A percentile compares a stretch with the other conserved stretches of the same genome.
These are phyloP conservation scores for Hypoxylon lienhwacheense DNA, from an alignment of 495 filamentous ascomycete species.

Conservation along the genomic window DNA sequence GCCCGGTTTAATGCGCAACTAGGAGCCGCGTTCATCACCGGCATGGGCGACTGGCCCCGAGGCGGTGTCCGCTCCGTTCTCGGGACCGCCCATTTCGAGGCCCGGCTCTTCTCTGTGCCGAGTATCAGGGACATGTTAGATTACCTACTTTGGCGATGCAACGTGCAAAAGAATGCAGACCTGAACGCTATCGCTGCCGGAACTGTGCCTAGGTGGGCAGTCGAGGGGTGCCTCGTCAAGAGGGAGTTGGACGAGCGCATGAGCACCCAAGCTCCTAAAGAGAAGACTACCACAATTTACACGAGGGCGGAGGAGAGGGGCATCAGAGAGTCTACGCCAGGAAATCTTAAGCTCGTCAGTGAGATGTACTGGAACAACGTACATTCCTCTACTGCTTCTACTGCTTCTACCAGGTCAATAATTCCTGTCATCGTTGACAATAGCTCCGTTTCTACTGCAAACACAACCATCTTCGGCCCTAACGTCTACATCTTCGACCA, in stretches of 20 bases:
- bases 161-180: slow-evolving; percentile 9
- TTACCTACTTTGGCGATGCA: slow-evolving; percentile 15
- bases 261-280: neutral
- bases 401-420: slow-evolving; percentile 2
- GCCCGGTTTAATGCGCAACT: slow-evolving; percentile 22
- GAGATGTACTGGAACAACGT: slow-evolving; percentile 18
- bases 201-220: slow-evolving; percentile 18
- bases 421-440: slow-evolving; percentile 2
- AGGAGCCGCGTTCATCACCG: neutral
- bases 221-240: slow-evolving; percentile 22
- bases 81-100: slow-evolving; percentile 14
- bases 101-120: slow-evolving; percentile 19
- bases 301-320: slow-evolving; percentile 11
- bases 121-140: slow-evolving; percentile 17
- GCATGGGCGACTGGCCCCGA: too few species aligned
- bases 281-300: neutral
- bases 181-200: slow-evolving; percentile 12
- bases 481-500: slow-evolving; percentile 38
- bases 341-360: slow-evolving; percentile 16
- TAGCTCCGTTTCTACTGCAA: slow-evolving; percentile 15
- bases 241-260: slow-evolving; percentile 12
- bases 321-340: slow-evolving; percentile 1
- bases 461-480: slow-evolving; percentile 34
- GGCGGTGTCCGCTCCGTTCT: neutral
- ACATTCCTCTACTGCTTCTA: too few species aligned